phyloP scores from a whole-genome alignment of 2,329 filamentous ascomycete genomes.

The Botryotinia narcissicola region DNA sequence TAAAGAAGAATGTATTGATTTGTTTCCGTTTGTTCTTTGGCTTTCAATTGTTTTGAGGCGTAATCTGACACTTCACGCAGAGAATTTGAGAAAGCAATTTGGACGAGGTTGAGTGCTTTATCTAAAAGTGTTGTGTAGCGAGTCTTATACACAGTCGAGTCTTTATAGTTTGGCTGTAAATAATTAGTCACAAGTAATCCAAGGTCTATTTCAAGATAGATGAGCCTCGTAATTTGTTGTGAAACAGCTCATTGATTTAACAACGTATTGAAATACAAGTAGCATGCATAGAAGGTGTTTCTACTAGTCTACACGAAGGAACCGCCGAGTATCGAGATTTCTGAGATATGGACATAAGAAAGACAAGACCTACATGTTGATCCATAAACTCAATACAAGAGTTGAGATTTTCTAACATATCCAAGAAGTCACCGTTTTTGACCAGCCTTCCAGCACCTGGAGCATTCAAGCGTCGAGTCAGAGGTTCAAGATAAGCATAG shows the following conservation, averaged over 20 bases:
- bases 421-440: constrained; percentile 77
- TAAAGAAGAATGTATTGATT: constrained; percentile 70
- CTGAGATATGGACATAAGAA: neutral
- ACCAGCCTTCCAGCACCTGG: constrained; percentile 85
- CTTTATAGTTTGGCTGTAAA: constrained; percentile 71
- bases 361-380: constrained; percentile 60
- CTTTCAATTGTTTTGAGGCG: constrained; percentile 59
- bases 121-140: constrained; percentile 80
- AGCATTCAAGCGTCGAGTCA: constrained; percentile 85
- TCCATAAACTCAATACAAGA: constrained; percentile 93
- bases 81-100: constrained; percentile 30
- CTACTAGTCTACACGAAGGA: neutral
- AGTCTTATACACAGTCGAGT: constrained; percentile 82
- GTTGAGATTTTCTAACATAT: constrained; percentile 85
- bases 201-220: neutral
- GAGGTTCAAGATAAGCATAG: constrained; percentile 89
- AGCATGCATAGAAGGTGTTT: neutral
- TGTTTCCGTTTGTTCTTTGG: constrained; percentile 66
- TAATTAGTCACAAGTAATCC: constrained; percentile 28
- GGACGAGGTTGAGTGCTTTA: constrained; percentile 60
- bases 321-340: neutral
- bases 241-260: neutral
- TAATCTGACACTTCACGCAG: constrained; percentile 55
- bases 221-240: neutral
- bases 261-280: neutral